Percentiles rank a stretch among this genome's conserved stretches.
These are phyloP conservation scores for Pseudoneurospora amorphoporcata DNA, from an alignment of 495 filamentous ascomycete species.

Conservation along the genomic window DNA sequence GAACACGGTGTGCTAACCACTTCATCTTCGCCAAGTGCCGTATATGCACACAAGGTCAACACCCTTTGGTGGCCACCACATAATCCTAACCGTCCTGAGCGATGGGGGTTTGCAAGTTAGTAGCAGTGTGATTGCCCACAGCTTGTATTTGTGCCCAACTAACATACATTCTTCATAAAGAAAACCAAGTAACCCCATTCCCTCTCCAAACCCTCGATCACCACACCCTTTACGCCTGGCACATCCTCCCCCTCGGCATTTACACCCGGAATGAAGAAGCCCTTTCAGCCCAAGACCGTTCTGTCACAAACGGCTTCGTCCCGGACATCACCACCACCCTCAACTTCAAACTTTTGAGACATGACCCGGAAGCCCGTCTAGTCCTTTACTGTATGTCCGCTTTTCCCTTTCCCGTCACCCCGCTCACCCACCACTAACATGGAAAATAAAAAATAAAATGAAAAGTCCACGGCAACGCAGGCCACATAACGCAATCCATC, in stretches of 20 bases:
- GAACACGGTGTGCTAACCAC: not conserved
- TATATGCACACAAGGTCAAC: conserved; percentile 70
- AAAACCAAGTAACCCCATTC: conserved; percentile 62
- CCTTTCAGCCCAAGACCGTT: conserved; percentile 36
- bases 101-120: conserved; percentile 76
- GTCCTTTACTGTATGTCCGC: conserved; percentile 37
- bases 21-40: not conserved
- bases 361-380: conserved; percentile 50
- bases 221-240: conserved; percentile 58
- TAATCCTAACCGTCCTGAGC: conserved; percentile 59
- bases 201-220: conserved; percentile 45
- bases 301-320: conserved; percentile 28
- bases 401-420: no score
- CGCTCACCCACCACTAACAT: no score
- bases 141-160: not conserved
- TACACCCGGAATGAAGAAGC: conserved; percentile 47
- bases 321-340: conserved; percentile 42
- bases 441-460: no score
- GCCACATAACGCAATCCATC: conserved; percentile 53
- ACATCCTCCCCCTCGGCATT: conserved; percentile 55
- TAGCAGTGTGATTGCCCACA: not conserved
- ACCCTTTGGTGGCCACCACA: conserved; percentile 49
- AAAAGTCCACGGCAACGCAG: conserved; percentile 44
- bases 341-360: conserved; percentile 49
- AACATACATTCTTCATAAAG: conserved; percentile 14